Base-by-base conservation (phyloP, 2,329 filamentous ascomycete species). In the Stemphylium vesicarium region DNA sequence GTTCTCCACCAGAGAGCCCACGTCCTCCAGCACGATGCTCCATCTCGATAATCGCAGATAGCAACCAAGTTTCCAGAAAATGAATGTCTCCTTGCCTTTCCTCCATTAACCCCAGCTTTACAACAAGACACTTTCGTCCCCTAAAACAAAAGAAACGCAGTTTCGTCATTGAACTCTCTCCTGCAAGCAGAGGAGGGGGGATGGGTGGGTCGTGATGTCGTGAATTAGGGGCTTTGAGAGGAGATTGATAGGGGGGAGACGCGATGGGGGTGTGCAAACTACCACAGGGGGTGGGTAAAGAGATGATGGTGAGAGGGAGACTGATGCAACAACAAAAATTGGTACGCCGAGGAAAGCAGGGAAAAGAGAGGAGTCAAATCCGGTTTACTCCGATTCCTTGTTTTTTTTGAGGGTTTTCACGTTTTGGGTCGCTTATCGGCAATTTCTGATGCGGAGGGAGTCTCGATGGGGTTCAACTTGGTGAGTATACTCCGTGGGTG, bases 111-210 rank as follows among this genome's bases (percentile, higher is more conserved):
- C 48, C 54, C 43, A 49, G 6, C 40, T 40, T 20, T 46, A 39
- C 49, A 57, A 62, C 56, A 63, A 57, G 42, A 56, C 64, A 54
- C 61, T 42, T 33, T 50, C 22, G 50, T 56, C 56, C 47, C 53
- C 26, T 48, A 56, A 33, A 65, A 69, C 68, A 71, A 68, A 72
- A 55, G 69, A 73, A 73, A 72, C 67, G 44, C 67, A 67, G 69
- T 69, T 69, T 72, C 68, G 55, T 65, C 57, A 66, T 64, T 68
- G 70, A 72, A 72, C 68, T 72, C 68, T 39, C 22, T 67, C 66
- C 59, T 40, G 63, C 63, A 61, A 59, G 65, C 65, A 60, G 60
- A 65, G 58, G 63, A 63, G 62, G 60, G 51, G 22, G 11, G 12
- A 12, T n/a, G 9, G 31, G 16, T 57, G 56, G 59, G 59, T 46